A percentile compares a stretch with the other conserved stretches of the same genome.
Evolutionary conservation across 179 eudicot genomes (phyloP).

Genomic region (Silene vulgaris): DNA sequence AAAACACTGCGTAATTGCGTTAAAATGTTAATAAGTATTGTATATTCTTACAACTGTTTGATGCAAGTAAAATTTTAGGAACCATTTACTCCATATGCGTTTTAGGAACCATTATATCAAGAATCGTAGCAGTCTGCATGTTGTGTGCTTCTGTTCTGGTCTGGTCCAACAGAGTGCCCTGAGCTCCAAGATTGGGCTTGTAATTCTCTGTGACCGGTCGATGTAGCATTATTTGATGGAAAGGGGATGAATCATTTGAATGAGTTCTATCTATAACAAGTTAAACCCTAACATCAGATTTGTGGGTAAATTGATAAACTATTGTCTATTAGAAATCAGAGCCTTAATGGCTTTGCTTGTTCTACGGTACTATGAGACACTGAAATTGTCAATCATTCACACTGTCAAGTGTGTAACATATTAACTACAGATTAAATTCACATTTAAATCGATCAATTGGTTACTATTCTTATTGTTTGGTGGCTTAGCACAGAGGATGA

Average conservation of each 20-base stretch:
- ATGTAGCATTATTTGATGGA: not conserved
- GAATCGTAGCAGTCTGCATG: not conserved
- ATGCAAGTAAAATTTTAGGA: not conserved
- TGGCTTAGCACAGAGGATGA: not conserved
- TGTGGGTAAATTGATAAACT: not conserved
- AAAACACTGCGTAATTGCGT: not conserved
- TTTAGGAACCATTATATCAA: not conserved
- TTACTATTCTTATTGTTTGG: not conserved
- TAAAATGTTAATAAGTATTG: not conserved
- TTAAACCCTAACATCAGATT: not conserved
- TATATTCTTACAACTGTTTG: not conserved
- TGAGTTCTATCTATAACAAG: too few relatives aligned
- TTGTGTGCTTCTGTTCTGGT: constrained; percentile 5
- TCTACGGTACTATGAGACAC: not conserved
- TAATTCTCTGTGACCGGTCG: not conserved
- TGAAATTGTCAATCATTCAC: not conserved
- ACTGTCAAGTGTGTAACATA: not conserved
- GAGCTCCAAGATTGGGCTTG: not conserved
- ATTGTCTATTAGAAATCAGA: not conserved
- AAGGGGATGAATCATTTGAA: not conserved
- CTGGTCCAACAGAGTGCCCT: constrained; percentile 1
- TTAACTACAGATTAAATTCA: not conserved
- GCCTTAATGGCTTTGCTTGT: not conserved
- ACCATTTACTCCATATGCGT: not conserved
- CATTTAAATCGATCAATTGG: not conserved